phyloP scores from a whole-genome alignment of 768 basidiomycete genomes.

The Aureoboletus auriporus region DNA sequence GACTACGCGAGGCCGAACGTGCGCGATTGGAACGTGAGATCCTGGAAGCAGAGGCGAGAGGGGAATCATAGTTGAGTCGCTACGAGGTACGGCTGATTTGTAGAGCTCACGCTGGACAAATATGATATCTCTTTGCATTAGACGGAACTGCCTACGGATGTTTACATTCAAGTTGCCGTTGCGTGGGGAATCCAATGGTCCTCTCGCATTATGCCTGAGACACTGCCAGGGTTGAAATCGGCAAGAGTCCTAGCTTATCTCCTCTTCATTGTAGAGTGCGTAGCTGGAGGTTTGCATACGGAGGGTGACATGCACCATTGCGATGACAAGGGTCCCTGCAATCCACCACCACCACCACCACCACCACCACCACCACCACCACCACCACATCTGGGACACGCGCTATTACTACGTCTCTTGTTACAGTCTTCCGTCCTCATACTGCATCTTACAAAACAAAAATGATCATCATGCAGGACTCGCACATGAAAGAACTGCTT shows the following conservation, averaged over 20 bases:
- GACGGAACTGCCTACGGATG: neutral
- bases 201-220: neutral
- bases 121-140: conserved; percentile 4
- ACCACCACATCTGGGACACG: too few relatives aligned
- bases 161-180: too few relatives aligned
- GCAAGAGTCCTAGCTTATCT: too few relatives aligned
- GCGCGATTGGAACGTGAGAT: conserved; percentile 76
- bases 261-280: too few relatives aligned
- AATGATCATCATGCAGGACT: conserved; percentile 31
- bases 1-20: conserved; percentile 77
- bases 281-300: too few relatives aligned
- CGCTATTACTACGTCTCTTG: conserved; percentile 48
- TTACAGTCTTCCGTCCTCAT: too few relatives aligned
- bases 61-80: conserved; percentile 5
- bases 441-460: too few relatives aligned
- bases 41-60: conserved; percentile 58
- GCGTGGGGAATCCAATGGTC: neutral
- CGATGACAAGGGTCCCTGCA: too few relatives aligned
- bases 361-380: too few relatives aligned
- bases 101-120: conserved; percentile 2
- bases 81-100: conserved; percentile 13
- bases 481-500: neutral
- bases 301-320: too few relatives aligned
- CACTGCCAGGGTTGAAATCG: too few relatives aligned
- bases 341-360: too few relatives aligned